Base-by-base conservation (phyloP, 1,139 yeast genomes). In the Diutina pseudorugosa region DNA sequence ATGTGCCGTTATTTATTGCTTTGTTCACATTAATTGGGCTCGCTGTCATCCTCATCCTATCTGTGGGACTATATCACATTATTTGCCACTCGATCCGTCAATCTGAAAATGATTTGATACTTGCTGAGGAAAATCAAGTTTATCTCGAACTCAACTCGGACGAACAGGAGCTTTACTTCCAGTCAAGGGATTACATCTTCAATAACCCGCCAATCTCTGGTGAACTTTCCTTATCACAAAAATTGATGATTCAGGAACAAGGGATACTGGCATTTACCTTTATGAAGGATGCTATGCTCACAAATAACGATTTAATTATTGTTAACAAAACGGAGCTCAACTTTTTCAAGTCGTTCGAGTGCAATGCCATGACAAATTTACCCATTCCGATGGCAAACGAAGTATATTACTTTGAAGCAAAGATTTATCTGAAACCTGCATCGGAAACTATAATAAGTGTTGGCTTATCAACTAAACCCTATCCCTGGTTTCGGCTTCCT, bases 201-300 rank as follows among this genome's bases (percentile, higher is more conserved):
- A 68, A 74, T 50, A 79, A 83, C 60, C 86, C 88, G 70, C 79
- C 67, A 65, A 70, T 66, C 68, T 71, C 71, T 56, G 71, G 71
- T 44, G 71, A 68, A 51, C 65, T 70, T 59, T 68, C 79, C 52
- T 71, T 66, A 54, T 76, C 75, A 51, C 86, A 73, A 64, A 72
- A 68, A 65, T 75, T 77, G 67, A 72, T 72, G 27, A 88, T 93
- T 41, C 95, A 89, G 61, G 98, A 94, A 61, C 90, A 88, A 65
- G 99, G 97, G 0, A 84, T 94, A 0, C 72, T 79, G 30, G 98
- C 98, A 0, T 93, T 95, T 94, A 95, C 89, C 61, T 93, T 94
- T 64, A 79, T 78, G 55, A 88, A 88, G 48, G 91, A 89, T 62
- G 63, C 72, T 16, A 80, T 77, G 69, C 69, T 80, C 55, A 80